Percentiles rank a stretch among this genome's conserved stretches.
Evolutionary conservation across 2,329 filamentous ascomycete species (phyloP).

Genomic region (Cladosporium halotolerans): DNA sequence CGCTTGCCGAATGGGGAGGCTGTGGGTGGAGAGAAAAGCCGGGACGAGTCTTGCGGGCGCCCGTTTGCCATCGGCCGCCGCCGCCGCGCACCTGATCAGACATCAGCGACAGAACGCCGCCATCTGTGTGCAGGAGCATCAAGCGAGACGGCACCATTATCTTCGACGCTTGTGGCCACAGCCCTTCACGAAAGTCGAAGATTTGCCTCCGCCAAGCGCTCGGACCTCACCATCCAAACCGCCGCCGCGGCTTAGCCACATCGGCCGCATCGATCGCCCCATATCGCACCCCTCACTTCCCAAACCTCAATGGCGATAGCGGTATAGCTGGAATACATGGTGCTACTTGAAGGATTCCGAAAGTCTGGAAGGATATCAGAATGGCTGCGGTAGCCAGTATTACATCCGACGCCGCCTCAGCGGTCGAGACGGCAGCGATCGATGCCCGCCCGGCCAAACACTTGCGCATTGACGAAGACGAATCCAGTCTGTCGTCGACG

Average conservation of each 20-base stretch:
- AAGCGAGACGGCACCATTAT: neutral
- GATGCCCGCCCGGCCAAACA: neutral
- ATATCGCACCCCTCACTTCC: slow-evolving; percentile 4
- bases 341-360: neutral
- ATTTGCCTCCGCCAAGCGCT: slow-evolving; percentile 10
- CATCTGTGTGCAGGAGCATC: neutral
- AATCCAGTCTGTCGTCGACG: slow-evolving; percentile 27
- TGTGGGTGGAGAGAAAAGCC: neutral
- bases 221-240: slow-evolving; percentile 3
- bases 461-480: slow-evolving; percentile 21
- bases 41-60: slow-evolving; percentile 1
- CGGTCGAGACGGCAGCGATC: slow-evolving; percentile 6
- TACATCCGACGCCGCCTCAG: slow-evolving; percentile 2
- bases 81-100: slow-evolving; percentile 1
- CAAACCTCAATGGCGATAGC: slow-evolving; percentile 8
- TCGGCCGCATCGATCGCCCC: slow-evolving; percentile 7
- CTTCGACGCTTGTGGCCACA: neutral
- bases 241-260: slow-evolving; percentile 9
- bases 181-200: neutral
- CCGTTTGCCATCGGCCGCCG: slow-evolving; percentile 1
- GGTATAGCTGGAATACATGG: slow-evolving; percentile 2
- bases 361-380: slow-evolving; percentile 2
- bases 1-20: slow-evolving; percentile 7
- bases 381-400: slow-evolving; percentile 5
- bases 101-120: slow-evolving; percentile 1